Evolutionary conservation across 176 grass and related monocot species (phyloP).

Genomic region (Urochloa ruziziensis): DNA sequence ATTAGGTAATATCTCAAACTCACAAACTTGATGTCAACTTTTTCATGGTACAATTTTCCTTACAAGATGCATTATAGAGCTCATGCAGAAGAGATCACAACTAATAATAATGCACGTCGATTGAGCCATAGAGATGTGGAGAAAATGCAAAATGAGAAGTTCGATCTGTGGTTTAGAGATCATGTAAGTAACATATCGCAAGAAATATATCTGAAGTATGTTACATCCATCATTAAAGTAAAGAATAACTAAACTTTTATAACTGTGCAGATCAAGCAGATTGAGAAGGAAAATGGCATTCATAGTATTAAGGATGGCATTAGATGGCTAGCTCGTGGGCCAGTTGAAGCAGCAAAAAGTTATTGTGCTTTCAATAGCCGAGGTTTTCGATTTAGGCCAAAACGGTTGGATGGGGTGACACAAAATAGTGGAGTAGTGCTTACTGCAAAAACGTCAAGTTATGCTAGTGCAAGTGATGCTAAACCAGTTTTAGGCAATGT

Average conservation of each 20-base stretch:
- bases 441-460: neutral
- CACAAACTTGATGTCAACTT: neutral
- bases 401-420: neutral
- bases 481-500: neutral
- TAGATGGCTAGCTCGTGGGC: neutral
- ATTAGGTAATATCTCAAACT: constrained; percentile 16
- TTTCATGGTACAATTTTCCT: neutral
- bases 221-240: neutral
- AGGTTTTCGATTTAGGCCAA: constrained; percentile 7
- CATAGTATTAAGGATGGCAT: neutral
- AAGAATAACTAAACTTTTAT: neutral
- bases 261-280: neutral
- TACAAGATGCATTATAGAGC: neutral
- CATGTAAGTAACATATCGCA: constrained; percentile 5
- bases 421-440: constrained; percentile 22
- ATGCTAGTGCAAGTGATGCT: neutral
- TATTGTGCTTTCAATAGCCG: neutral
- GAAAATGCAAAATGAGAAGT: neutral
- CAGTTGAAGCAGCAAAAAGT: neutral
- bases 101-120: neutral
- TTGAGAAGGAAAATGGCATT: neutral
- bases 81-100: neutral
- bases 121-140: neutral
- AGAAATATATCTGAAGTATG: too few relatives aligned
- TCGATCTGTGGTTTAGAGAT: constrained; percentile 5